These are phyloP conservation scores for Xanthoparmelia taractica DNA, from an alignment of 495 filamentous ascomycete species.

Conservation along the genomic window DNA sequence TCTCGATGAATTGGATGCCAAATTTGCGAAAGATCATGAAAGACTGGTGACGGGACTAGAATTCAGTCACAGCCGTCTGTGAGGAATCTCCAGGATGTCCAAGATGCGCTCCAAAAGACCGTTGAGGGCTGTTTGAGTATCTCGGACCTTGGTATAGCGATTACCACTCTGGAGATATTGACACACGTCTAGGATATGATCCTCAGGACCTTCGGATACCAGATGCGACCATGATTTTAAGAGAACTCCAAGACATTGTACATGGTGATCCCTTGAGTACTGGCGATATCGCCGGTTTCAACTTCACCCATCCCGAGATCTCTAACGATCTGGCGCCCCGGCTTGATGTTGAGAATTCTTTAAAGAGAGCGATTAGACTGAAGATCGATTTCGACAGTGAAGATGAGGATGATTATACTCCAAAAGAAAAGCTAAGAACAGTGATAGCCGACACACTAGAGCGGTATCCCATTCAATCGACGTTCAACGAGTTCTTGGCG, in stretches of 20 bases:
- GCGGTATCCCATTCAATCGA: slow-evolving; percentile 33
- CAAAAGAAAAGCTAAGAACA: slow-evolving; percentile 30
- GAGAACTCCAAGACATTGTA: slow-evolving; percentile 16
- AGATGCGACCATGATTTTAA: slow-evolving; percentile 19
- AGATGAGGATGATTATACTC: slow-evolving; percentile 37
- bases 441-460: slow-evolving; percentile 35
- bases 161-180: slow-evolving; percentile 27
- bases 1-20: slow-evolving; percentile 23
- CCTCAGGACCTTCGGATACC: slow-evolving; percentile 20
- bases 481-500: slow-evolving; percentile 40
- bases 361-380: slow-evolving; percentile 26
- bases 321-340: slow-evolving; percentile 20
- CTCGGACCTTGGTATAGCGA: slow-evolving; percentile 24
- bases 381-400: slow-evolving; percentile 29
- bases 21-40: slow-evolving; percentile 25
- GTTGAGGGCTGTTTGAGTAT: slow-evolving; percentile 15
- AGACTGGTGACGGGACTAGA: slow-evolving; percentile 22
- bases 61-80: slow-evolving; percentile 21
- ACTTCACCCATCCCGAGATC: slow-evolving; percentile 30
- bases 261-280: slow-evolving; percentile 17
- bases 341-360: slow-evolving; percentile 27
- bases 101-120: slow-evolving; percentile 18
- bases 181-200: slow-evolving; percentile 18
- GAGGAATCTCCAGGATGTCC: slow-evolving; percentile 24
- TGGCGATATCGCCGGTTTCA: slow-evolving; percentile 19